These are phyloP conservation scores for Erodium texanum DNA, from an alignment of 441 rosid genomes.

Conservation along the genomic window DNA sequence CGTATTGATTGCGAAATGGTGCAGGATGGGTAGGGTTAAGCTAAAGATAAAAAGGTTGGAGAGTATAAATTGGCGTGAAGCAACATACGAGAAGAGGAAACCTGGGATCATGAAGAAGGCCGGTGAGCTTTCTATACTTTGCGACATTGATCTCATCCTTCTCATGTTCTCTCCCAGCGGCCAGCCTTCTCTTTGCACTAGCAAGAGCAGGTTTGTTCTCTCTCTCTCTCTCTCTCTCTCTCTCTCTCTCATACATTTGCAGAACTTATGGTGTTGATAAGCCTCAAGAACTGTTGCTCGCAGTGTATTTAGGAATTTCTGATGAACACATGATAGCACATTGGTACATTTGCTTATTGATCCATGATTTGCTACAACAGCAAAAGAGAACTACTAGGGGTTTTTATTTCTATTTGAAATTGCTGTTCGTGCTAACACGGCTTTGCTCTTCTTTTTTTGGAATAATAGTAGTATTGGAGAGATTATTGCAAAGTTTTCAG, in stretches of 20 bases:
- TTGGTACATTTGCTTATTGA: too few species aligned
- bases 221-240: too few species aligned
- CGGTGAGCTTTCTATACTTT: constrained; percentile 60
- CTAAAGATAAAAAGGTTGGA: constrained; percentile 68
- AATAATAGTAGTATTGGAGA: constrained; percentile 42
- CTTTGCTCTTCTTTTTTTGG: background rate
- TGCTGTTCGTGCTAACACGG: too few species aligned
- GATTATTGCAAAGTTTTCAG: constrained; percentile 44
- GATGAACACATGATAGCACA: too few species aligned
- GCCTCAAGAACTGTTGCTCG: too few species aligned
- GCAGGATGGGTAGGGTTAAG: constrained; percentile 92
- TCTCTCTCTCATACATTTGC: too few species aligned
- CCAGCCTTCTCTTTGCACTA: constrained; percentile 54
- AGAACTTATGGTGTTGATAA: too few species aligned
- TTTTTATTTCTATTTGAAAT: too few species aligned
- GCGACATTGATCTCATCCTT: constrained; percentile 66
- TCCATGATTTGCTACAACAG: too few species aligned
- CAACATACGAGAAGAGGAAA: constrained; percentile 64
- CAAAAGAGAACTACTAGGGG: too few species aligned
- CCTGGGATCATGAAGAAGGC: constrained; percentile 74
- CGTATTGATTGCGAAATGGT: background rate
- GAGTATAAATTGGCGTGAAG: constrained; percentile 57
- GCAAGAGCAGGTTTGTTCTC: constrained; percentile 53
- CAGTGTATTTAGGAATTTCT: too few species aligned
- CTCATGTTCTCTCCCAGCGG: constrained; percentile 78